Conservation (phyloP, 345 rosid species). For the Geranium rotundifolium region DNA sequence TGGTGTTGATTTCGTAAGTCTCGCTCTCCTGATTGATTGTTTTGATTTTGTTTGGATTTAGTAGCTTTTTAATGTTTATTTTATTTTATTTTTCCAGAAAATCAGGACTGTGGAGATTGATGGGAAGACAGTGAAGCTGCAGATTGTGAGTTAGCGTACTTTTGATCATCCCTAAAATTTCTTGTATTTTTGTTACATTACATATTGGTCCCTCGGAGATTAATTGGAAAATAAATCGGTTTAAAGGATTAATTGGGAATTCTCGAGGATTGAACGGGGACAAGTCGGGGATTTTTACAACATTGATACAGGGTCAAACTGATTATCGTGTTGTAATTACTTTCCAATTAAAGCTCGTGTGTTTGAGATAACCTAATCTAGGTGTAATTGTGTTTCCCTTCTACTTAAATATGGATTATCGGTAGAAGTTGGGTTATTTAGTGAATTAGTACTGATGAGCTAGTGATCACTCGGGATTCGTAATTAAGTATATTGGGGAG, state of each 20-base stretch:
- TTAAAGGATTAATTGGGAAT: too few relatives aligned
- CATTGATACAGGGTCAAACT: too few relatives aligned
- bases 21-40: neutral
- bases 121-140: neutral
- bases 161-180: too few relatives aligned
- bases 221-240: too few relatives aligned
- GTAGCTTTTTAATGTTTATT: neutral
- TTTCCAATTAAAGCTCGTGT: too few relatives aligned
- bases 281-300: too few relatives aligned
- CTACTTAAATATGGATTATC: neutral
- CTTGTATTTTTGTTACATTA: neutral
- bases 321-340: too few relatives aligned
- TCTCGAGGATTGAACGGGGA: too few relatives aligned
- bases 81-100: neutral
- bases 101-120: neutral
- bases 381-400: neutral
- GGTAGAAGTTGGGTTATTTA: slow-evolving; percentile 44
- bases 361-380: too few relatives aligned
- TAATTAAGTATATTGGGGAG: neutral
- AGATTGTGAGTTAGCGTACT: neutral
- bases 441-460: slow-evolving; percentile 46
- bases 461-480: slow-evolving; percentile 20
- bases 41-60: neutral
- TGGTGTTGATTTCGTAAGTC: slow-evolving; percentile 79
- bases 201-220: neutral